These are phyloP conservation scores for Thalassiosira hispida DNA, from an alignment of 352 stramenopile genomes.

Conservation along the genomic window DNA sequence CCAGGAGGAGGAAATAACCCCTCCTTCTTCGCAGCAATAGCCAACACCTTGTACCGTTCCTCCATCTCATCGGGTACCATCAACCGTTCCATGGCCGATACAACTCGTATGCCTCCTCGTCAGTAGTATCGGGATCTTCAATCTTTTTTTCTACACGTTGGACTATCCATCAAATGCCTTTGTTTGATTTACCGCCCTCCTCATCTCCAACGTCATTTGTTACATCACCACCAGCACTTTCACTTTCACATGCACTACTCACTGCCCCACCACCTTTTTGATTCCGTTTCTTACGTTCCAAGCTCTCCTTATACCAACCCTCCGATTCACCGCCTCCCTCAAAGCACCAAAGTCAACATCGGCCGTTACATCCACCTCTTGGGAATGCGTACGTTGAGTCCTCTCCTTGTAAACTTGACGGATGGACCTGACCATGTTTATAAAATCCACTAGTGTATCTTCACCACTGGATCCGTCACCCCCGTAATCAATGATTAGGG, in stretches of 20 bases:
- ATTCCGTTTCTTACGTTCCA: slow-evolving; percentile 66
- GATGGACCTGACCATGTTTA: slow-evolving; percentile 93
- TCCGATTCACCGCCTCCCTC: slow-evolving; percentile 65
- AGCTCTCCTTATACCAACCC: slow-evolving; percentile 37
- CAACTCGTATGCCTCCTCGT: slow-evolving; percentile 88
- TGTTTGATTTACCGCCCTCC: not conserved
- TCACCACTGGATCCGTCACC: slow-evolving; percentile 88
- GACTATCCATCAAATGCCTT: slow-evolving; percentile 93
- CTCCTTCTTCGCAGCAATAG: slow-evolving; percentile 81
- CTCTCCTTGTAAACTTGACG: slow-evolving; percentile 90
- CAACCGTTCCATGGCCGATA: slow-evolving; percentile 92
- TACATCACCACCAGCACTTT: not conserved
- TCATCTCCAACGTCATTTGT: not conserved
- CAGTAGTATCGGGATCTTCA: slow-evolving; percentile 85
- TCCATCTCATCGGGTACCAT: slow-evolving; percentile 92
- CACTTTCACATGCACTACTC: not conserved
- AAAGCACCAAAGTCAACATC: slow-evolving; percentile 86
- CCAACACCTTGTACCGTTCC: slow-evolving; percentile 93
- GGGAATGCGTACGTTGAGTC: too few relatives aligned
- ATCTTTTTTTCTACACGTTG: slow-evolving; percentile 91
- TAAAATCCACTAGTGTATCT: slow-evolving; percentile 93
- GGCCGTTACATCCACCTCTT: slow-evolving; percentile 88
- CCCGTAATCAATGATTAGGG: slow-evolving; percentile 95
- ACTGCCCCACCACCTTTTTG: not conserved
- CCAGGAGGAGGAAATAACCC: slow-evolving; percentile 54